These are phyloP conservation scores for Fusarium siculi DNA, from an alignment of 2,329 filamentous ascomycete species.

Conservation along the genomic window DNA sequence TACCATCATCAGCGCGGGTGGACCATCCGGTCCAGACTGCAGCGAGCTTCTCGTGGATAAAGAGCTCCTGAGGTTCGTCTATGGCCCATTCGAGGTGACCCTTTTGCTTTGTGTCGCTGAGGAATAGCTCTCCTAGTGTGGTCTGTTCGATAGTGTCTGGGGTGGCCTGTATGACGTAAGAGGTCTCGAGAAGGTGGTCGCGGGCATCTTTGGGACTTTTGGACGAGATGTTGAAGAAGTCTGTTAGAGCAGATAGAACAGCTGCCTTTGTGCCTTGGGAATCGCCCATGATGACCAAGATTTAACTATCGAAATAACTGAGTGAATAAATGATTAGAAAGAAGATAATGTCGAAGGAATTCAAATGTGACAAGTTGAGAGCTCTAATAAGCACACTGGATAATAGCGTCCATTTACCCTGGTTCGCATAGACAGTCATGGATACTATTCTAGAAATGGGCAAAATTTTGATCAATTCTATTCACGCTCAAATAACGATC, in stretches of 20 bases:
- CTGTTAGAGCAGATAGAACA: background rate
- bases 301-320: accelerated
- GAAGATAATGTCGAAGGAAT: background rate
- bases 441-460: background rate
- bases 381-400: background rate
- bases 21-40: constrained; percentile 8
- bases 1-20: background rate
- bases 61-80: constrained; percentile 5
- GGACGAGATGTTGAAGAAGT: constrained; percentile 3
- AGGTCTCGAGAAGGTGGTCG: constrained; percentile 11
- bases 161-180: constrained; percentile 15
- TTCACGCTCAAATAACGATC: constrained; percentile 1
- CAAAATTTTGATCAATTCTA: background rate
- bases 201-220: background rate
- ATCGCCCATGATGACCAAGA: background rate
- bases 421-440: background rate
- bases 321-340: background rate
- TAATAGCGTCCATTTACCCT: background rate
- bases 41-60: background rate
- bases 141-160: constrained; percentile 3
- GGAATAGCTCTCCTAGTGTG: constrained; percentile 1
- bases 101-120: background rate
- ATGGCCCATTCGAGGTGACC: background rate
- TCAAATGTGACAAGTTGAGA: background rate
- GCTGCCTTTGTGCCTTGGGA: background rate